Base-by-base conservation (phyloP, 1,139 yeast genomes). In the Geotrichum histeridarum region DNA sequence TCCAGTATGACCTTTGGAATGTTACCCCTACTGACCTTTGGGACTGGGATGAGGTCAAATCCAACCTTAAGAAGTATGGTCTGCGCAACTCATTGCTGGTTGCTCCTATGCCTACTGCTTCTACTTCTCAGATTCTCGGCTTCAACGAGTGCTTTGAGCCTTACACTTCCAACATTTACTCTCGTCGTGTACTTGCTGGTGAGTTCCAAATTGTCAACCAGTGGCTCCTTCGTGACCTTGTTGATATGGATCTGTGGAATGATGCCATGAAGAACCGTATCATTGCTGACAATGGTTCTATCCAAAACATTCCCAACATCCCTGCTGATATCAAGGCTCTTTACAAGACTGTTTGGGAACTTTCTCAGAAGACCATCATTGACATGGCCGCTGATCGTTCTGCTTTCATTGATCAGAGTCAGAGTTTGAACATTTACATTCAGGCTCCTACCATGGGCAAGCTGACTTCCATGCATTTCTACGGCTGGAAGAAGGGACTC, bases 341-440 rank as follows among this genome's bases (percentile, higher is more conserved):
- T 50, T 90, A 91, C 77, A 88, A 86, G 74, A 93, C 99, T 0
- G 97, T 90, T 15, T 93, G 99, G 98, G 99, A 93, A 73, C 80
- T 93, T 51, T 83, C 96, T 45, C 99, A 93, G 70, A 85, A 83
- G 73, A 79, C 80, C 14, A 82, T 93, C 59, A 85, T 93, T 62
- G 97, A 91, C 66, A 81, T 93, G 93, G 95, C 98, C 51, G 96
- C 96, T 46, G 98, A 90, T 67, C 81, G 99, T 66, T 86, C 93
- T 47, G 89, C 95, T 32, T 93, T 82, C 73, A 84, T 93, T 67
- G 99, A 93, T 71, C 99, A 93, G 72, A 87, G 94, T 60, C 98
- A 93, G 74, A 83, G 94, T 54, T 76, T 93, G 79, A 93, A 91
- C 71, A 82, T 91, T 63, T 86, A 87, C 74, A 77, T 91, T 70